A percentile compares a stretch with the other conserved stretches of the same genome.
Conservation (phyloP, 257 asterid genomes). For the Ophiorrhiza pumila region DNA sequence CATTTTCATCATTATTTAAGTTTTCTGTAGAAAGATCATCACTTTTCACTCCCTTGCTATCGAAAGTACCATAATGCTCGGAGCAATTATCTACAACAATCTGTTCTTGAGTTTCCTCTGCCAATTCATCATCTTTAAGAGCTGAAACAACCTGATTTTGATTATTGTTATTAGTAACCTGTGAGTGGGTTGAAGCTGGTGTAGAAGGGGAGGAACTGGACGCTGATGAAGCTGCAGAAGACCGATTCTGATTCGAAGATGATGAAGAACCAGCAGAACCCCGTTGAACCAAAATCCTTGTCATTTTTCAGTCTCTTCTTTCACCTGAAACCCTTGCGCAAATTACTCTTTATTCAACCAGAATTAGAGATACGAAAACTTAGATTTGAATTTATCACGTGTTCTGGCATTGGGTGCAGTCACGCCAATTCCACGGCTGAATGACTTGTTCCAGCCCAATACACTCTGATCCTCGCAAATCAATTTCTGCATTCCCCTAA, state of each 20-base stretch:
- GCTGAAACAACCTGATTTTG: slow-evolving; percentile 39
- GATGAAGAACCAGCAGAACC: slow-evolving; percentile 70
- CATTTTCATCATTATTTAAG: slow-evolving; percentile 34
- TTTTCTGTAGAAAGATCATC: slow-evolving; percentile 46
- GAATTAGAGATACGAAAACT: slow-evolving; percentile 47
- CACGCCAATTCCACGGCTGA: slow-evolving; percentile 76
- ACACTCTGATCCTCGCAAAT: slow-evolving; percentile 55
- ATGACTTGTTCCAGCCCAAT: slow-evolving; percentile 68
- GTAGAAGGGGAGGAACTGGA: slow-evolving; percentile 50
- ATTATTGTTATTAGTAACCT: slow-evolving; percentile 28
- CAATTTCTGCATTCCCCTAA: slow-evolving; percentile 99
- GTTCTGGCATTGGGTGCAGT: slow-evolving; percentile 88
- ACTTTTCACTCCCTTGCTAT: slow-evolving; percentile 30
- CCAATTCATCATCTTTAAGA: slow-evolving; percentile 51
- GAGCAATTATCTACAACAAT: slow-evolving; percentile 42
- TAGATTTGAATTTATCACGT: slow-evolving; percentile 70
- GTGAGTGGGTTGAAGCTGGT: slow-evolving; percentile 49
- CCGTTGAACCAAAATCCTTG: slow-evolving; percentile 87
- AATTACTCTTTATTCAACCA: slow-evolving; percentile 29
- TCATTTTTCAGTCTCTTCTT: slow-evolving; percentile 54
- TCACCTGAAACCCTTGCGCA: slow-evolving; percentile 21
- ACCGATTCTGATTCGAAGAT: slow-evolving; percentile 61
- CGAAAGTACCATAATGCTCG: slow-evolving; percentile 36
- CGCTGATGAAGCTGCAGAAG: slow-evolving; percentile 40
- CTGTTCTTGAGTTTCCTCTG: slow-evolving; percentile 54